Conservation (phyloP, 257 asterid species). For the Solanum verrucosum region DNA sequence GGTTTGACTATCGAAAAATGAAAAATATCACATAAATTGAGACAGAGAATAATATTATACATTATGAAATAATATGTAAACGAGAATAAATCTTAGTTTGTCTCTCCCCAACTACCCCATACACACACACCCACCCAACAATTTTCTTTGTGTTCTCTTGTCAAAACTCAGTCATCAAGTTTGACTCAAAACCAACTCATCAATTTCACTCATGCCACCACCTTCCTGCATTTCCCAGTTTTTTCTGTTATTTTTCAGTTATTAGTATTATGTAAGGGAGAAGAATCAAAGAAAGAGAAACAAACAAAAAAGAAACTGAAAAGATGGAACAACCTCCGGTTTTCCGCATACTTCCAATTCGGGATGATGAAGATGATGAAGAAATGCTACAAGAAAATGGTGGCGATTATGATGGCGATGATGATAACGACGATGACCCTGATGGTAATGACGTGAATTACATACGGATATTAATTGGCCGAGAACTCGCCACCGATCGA, state of each 20-base stretch:
- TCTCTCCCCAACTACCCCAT: background rate
- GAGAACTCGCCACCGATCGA: background rate
- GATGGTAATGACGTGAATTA: background rate
- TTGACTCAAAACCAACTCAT: background rate
- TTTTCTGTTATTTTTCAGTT: background rate
- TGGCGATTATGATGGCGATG: background rate
- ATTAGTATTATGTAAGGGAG: too few relatives aligned
- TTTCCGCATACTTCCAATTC: background rate
- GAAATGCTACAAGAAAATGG: background rate
- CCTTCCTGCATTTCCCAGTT: background rate
- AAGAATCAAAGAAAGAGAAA: background rate
- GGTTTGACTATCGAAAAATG: accelerated
- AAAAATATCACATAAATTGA: too few relatives aligned
- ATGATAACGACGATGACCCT: background rate
- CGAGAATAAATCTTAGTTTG: background rate
- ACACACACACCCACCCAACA: background rate
- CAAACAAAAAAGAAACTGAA: background rate
- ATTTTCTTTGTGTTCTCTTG: background rate
- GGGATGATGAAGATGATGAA: background rate
- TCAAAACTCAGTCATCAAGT: background rate
- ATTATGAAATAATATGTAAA: too few relatives aligned
- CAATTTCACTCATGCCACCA: background rate
- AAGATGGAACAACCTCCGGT: background rate
- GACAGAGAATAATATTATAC: accelerated
- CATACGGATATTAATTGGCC: background rate